Conservation (phyloP, 495 filamentous ascomycete species). For the Penicillium nucicola region DNA sequence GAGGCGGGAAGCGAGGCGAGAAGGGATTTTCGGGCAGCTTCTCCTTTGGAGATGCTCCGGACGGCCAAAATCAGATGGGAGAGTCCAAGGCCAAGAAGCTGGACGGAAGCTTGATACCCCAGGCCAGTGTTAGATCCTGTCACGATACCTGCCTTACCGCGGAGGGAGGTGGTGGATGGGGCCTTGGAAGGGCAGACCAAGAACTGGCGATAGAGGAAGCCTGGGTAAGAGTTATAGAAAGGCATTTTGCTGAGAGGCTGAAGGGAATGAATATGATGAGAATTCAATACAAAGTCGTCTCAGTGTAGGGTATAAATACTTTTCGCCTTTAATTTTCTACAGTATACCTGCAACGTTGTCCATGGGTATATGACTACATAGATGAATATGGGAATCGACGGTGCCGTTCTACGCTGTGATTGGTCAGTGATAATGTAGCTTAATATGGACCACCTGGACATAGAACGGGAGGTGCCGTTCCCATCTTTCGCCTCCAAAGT, state of each 20-base stretch:
- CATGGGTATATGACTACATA: no score
- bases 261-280: neutral
- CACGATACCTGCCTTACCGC: constrained; percentile 40
- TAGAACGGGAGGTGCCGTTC: neutral
- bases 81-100: constrained; percentile 40
- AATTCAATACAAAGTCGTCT: no score
- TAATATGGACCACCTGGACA: neutral
- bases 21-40: constrained; percentile 31
- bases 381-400: neutral
- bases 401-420: constrained; percentile 11
- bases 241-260: constrained; percentile 6
- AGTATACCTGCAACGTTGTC: neutral
- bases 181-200: constrained; percentile 24
- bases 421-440: no score
- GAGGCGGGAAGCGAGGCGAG: constrained; percentile 22
- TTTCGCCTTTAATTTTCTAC: neutral
- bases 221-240: constrained; percentile 14
- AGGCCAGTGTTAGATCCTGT: constrained; percentile 47
- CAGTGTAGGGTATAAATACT: neutral
- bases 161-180: constrained; percentile 26
- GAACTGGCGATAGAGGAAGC: constrained; percentile 18
- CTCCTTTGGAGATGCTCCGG: constrained; percentile 40
- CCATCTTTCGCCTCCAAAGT: no score
- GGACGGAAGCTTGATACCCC: constrained; percentile 36
- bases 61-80: constrained; percentile 49